phyloP scores from a whole-genome alignment of 2,329 filamentous ascomycete genomes.

The Phialophora expanda region DNA sequence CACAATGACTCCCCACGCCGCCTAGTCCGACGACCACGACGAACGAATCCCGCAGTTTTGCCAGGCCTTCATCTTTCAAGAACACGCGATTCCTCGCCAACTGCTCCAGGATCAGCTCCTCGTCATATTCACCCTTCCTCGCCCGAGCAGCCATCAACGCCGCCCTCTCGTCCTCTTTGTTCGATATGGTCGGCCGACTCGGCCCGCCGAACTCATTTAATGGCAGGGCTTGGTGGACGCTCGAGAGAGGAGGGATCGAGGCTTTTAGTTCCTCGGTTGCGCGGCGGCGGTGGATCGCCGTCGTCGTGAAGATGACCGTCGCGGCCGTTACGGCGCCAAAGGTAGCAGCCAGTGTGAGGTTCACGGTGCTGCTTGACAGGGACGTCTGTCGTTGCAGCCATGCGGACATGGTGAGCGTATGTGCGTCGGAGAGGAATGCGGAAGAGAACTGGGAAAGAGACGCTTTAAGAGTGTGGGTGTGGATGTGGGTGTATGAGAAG shows the following conservation, averaged over 20 bases:
- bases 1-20: slow-evolving; percentile 91
- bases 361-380: slow-evolving; percentile 22
- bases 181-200: slow-evolving; percentile 40
- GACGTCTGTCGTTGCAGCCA: slow-evolving; percentile 36
- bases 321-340: slow-evolving; percentile 52
- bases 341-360: slow-evolving; percentile 45
- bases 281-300: slow-evolving; percentile 60
- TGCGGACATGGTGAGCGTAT: slow-evolving; percentile 29
- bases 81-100: slow-evolving; percentile 92
- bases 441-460: neutral
- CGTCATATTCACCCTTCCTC: slow-evolving; percentile 67
- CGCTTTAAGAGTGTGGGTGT: no score
- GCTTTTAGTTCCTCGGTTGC: slow-evolving; percentile 64
- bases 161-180: slow-evolving; percentile 61
- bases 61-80: slow-evolving; percentile 78
- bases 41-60: slow-evolving; percentile 78
- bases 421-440: neutral
- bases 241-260: slow-evolving; percentile 54
- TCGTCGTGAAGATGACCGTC: slow-evolving; percentile 60
- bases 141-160: slow-evolving; percentile 64
- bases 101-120: slow-evolving; percentile 90
- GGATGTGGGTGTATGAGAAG: neutral
- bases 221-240: slow-evolving; percentile 43
- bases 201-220: slow-evolving; percentile 57
- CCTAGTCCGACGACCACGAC: slow-evolving; percentile 91